These are phyloP conservation scores for Penicillium paxilli DNA, from an alignment of 495 filamentous ascomycete species.

Conservation along the genomic window DNA sequence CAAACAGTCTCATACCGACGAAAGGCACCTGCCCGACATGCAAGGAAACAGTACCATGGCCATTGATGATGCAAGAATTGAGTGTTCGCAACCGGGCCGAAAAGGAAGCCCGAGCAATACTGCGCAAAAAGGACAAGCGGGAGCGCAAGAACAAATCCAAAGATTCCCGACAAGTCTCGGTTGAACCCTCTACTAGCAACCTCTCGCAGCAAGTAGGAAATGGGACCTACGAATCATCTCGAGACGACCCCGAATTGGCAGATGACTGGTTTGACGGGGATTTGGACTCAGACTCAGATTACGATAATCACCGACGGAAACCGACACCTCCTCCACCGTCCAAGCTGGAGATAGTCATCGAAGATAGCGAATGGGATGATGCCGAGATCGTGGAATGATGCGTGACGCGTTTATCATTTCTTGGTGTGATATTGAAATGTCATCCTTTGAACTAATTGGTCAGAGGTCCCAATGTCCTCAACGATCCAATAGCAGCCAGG, in stretches of 20 bases:
- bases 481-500: constrained; percentile 34
- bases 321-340: constrained; percentile 10
- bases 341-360: constrained; percentile 49
- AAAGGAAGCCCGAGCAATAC: constrained; percentile 62
- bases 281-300: constrained; percentile 37
- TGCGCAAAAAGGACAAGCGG: constrained; percentile 52
- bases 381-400: constrained; percentile 48
- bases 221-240: constrained; percentile 12
- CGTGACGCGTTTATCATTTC: neutral
- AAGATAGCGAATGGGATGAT: constrained; percentile 64
- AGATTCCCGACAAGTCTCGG: constrained; percentile 4
- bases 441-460: constrained; percentile 17
- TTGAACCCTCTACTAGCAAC: constrained; percentile 4
- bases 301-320: constrained; percentile 10
- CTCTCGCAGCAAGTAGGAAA: constrained; percentile 5
- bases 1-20: constrained; percentile 61
- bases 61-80: constrained; percentile 76
- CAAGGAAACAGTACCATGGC: constrained; percentile 62
- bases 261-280: constrained; percentile 39
- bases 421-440: neutral
- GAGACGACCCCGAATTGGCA: constrained; percentile 36
- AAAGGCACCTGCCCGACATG: constrained; percentile 75
- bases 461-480: constrained; percentile 46
- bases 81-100: constrained; percentile 67
- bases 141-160: constrained; percentile 11